Base-by-base conservation (phyloP, 768 basidiomycete genomes). In the Dacryopinax primogenitus region DNA sequence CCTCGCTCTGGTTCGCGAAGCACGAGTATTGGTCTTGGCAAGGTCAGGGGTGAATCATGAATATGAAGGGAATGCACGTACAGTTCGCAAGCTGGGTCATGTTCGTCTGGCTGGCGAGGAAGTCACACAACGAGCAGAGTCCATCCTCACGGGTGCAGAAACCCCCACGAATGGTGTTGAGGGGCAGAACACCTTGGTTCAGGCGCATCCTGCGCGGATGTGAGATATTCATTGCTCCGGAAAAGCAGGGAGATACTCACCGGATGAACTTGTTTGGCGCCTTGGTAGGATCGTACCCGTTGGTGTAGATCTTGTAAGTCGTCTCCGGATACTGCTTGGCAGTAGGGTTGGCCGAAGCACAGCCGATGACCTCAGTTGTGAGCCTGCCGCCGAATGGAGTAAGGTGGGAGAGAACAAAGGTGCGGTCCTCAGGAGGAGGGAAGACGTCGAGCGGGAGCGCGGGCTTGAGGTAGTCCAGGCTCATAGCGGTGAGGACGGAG, bases 311-410 rank as follows among this genome's bases (percentile, higher is more conserved):
- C 37, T 34, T 63, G 37, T 63, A 63, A 15, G 37, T 36, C 34
- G 62, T 63, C 62, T 34, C 37, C 6, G 62, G 34, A 13, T 34
- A 36, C 34, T 63, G 62, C 62, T 63, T 63, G 18, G 34, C 33
- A 16, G 28, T 36, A 3, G 62, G 62, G 62, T 63, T 37, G 23
- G 62, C 32, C 34, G 33, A 34, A n/a, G 34, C 37, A 35, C 62
- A 63, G 34, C 62, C 62, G 34, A 63, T 63, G 62, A 63, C 62
- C 34, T 63, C 62, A 18, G 62, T 63, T 15, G 37, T 36, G 32
- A 63, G 62, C 4, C 62, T 32, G 16, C 34, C 37, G 18, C 33
- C 62, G 62, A 63, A 63, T 18, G 62, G 62, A 23, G 62, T 63
- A n/a, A 63, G 62, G 21, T 63, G 34, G 23, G 62, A 63, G 18